Evolutionary conservation across 148 eudicot genomes (phyloP), one percentile per base, ranked within the genome.

Genomic region (Fallopia convolvulus): DNA sequence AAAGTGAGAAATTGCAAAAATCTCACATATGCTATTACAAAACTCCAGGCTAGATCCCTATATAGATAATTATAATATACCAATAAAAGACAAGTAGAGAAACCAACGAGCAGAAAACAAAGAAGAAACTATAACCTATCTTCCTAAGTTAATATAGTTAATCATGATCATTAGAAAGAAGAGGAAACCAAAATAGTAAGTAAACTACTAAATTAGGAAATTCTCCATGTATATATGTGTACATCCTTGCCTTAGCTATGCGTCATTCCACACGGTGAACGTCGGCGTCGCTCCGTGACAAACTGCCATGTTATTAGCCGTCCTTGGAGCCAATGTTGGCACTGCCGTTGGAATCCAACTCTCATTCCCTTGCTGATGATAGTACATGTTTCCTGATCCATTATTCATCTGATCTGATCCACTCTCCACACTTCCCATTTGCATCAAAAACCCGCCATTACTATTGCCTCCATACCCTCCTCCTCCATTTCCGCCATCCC

Each of bases 221-320:
- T 21, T 20, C 8, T 20, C 56, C 30, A 58, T 58, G 65, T 58
- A 58, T 52, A 52, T 68, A 78, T 60, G 76, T 41, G 40, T 30
- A 36, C 60, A n/a, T 55, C 50, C 12, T 44, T 12, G 20, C 23
- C 42, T 66, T 6, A 11, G 5, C 63, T 77, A 93, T 12, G 93
- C 70, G 68, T 90, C 89, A 70, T 91, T 89, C 96, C 96, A 93
- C 32, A 86, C 91, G 0, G 92, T 88, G 77, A 93, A 93, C 0
- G 87, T 83, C 7, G 88, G 87, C 61, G 81, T 77, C 61, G 81
- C 79, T 36, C 84, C 91, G 33, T 87, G 84, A 26, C 68, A 32
- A 13, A 32, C 70, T 3, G 41, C 44, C 72, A 68, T 39, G 20
- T 13, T 68, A 17, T 7, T 36, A 68, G 8, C 36, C 72, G 9